Base-by-base conservation (phyloP, 2,329 filamentous ascomycete genomes). In the Dothideomycetes sp. region DNA sequence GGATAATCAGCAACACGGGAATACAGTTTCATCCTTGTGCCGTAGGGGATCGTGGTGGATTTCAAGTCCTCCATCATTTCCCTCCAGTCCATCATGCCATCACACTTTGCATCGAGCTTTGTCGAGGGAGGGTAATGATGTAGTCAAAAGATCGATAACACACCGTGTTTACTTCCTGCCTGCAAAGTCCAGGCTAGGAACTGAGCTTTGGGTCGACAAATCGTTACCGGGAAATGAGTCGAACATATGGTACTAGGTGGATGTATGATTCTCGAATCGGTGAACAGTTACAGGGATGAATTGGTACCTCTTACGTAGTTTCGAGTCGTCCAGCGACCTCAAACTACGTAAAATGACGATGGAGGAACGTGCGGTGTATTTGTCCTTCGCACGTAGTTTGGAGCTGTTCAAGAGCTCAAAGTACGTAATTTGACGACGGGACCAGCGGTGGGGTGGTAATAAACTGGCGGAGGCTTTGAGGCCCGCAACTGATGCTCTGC, bases 271-370 rank as follows among this genome's bases (percentile, higher is more conserved):
- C n/a, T 24, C 12, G 33, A 19, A 35, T 3, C 18, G 33, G 33
- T 35, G 11, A 35, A 22, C 18, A 35, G 18, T 35, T 35, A 24
- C 18, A 35, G 33, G 33, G 18, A 35, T 22, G 33, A 22, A 35
- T 14, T 35, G 11, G 18, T 35, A 24, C 33, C 18, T 35, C 33
- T 22, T 35, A 35, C 33, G 18, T 22, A 35, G 33, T 35, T 35
- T 19, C 33, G 33, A 35, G 18, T 35, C 18, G 4, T 22, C 11
- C 10, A 35, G 33, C 33, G 33, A 35, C 18, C 33, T 35, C 11
- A 35, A 35, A 24, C 33, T 35, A n/a, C n/a, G 33, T 35, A 24
- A 19, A 35, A 2, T 35, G 33, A 35, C 7, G n/a, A 35, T 34
- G 17, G 33, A 35, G 33, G 33, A 35, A 22, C 18, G 18, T 14